phyloP scores from a whole-genome alignment of 2,329 filamentous ascomycete genomes.

The Alternaria gaisen region DNA sequence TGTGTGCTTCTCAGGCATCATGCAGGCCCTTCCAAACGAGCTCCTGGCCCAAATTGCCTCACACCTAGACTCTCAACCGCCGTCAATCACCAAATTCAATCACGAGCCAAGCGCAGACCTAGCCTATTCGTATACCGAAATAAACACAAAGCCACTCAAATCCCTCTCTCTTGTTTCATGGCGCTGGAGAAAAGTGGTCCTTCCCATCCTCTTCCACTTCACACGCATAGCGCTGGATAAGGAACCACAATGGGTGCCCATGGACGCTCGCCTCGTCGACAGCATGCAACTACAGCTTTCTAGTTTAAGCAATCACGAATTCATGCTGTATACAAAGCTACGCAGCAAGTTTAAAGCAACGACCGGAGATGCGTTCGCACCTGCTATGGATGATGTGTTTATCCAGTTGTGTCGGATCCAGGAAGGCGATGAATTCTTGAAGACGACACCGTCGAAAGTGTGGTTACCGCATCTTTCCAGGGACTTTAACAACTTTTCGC shows the following conservation, averaged over 20 bases:
- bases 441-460: constrained; percentile 30
- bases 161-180: constrained; percentile 43
- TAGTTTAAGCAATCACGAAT: constrained; percentile 44
- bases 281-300: constrained; percentile 45
- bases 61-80: constrained; percentile 41
- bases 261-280: constrained; percentile 45
- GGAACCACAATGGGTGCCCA: constrained; percentile 45
- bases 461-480: constrained; percentile 46
- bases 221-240: constrained; percentile 37
- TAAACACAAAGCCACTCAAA: constrained; percentile 36
- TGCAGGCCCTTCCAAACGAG: constrained; percentile 48
- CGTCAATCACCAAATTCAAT: constrained; percentile 44
- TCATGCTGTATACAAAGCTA: constrained; percentile 44
- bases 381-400: constrained; percentile 43
- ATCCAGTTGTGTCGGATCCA: constrained; percentile 46
- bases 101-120: constrained; percentile 43
- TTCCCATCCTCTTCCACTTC: constrained; percentile 47
- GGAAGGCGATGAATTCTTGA: constrained; percentile 42
- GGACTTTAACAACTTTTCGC: constrained; percentile 17
- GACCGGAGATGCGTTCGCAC: constrained; percentile 37
- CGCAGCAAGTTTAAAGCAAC: constrained; percentile 47
- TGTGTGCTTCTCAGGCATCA: not conserved
- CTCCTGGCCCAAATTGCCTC: constrained; percentile 46
- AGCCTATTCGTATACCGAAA: constrained; percentile 23
- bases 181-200: constrained; percentile 42